A percentile compares a stretch with the other conserved stretches of the same genome.
Evolutionary conservation across 768 basidiomycete species (phyloP).

Genomic region (Lactarius trivialis): DNA sequence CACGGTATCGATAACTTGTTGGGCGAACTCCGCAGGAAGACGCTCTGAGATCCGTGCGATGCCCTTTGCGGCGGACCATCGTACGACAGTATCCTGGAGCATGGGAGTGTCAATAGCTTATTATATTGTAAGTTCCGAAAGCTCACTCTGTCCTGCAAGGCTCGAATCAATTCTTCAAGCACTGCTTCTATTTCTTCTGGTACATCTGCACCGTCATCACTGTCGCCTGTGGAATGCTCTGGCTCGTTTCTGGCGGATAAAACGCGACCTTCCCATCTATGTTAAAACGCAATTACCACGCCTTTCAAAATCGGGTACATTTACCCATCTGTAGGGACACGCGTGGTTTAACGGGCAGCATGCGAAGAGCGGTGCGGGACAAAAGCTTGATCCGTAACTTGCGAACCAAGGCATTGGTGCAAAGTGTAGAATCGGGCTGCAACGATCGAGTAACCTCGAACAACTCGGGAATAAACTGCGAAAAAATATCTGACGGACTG

Average conservation of each 20-base stretch:
- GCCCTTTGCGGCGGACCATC: constrained; percentile 92
- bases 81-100: constrained; percentile 82
- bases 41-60: constrained; percentile 78
- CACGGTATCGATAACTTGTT: constrained; percentile 78
- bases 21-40: constrained; percentile 65
- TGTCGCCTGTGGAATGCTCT: constrained; percentile 19
- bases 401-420: constrained; percentile 57
- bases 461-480: constrained; percentile 38
- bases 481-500: constrained; percentile 48
- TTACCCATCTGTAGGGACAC: constrained; percentile 38
- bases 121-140: not conserved
- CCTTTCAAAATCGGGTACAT: constrained; percentile 14
- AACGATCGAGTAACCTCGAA: constrained; percentile 41
- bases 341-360: constrained; percentile 46
- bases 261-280: constrained; percentile 2
- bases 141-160: constrained; percentile 74
- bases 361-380: constrained; percentile 54
- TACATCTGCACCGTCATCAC: constrained; percentile 50
- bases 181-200: constrained; percentile 73
- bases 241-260: constrained; percentile 11
- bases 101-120: constrained; percentile 8
- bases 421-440: constrained; percentile 36
- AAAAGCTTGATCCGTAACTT: constrained; percentile 64
- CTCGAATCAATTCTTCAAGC: constrained; percentile 64
- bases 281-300: not conserved